These are phyloP conservation scores for Tuber calosporum DNA, from an alignment of 495 filamentous ascomycete genomes.

Conservation along the genomic window DNA sequence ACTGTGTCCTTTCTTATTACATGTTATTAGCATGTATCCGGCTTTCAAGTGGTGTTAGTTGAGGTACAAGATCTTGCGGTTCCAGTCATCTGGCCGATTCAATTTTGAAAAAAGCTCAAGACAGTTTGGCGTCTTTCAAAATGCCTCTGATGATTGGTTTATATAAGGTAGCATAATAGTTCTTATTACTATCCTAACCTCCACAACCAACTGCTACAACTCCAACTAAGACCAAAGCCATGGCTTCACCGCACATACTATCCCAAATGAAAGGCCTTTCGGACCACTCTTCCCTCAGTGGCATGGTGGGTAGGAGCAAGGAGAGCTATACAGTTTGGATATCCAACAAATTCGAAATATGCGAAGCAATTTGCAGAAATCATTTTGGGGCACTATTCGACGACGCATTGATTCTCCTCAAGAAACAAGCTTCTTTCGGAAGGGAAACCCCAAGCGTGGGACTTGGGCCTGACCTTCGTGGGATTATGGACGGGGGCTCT, in stretches of 20 bases:
- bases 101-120: background rate
- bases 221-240: background rate
- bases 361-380: slow-evolving; percentile 1
- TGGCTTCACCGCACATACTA: background rate
- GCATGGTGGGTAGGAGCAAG: background rate
- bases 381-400: background rate
- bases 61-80: background rate
- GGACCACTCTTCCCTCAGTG: background rate
- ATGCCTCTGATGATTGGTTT: background rate
- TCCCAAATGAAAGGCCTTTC: background rate
- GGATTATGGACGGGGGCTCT: background rate
- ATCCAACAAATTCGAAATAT: background rate
- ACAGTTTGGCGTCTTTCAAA: background rate
- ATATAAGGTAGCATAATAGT: background rate
- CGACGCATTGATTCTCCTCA: background rate
- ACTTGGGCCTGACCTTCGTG: background rate
- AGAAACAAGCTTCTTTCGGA: slow-evolving; percentile 5
- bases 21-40: background rate
- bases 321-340: background rate
- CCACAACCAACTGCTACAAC: background rate
- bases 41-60: background rate
- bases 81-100: background rate
- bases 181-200: background rate
- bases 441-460: background rate
- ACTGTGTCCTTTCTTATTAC: background rate